These are phyloP conservation scores for Cryptosporidium viatorum DNA, from an alignment of 169 alveolate genomes.

Conservation along the genomic window DNA sequence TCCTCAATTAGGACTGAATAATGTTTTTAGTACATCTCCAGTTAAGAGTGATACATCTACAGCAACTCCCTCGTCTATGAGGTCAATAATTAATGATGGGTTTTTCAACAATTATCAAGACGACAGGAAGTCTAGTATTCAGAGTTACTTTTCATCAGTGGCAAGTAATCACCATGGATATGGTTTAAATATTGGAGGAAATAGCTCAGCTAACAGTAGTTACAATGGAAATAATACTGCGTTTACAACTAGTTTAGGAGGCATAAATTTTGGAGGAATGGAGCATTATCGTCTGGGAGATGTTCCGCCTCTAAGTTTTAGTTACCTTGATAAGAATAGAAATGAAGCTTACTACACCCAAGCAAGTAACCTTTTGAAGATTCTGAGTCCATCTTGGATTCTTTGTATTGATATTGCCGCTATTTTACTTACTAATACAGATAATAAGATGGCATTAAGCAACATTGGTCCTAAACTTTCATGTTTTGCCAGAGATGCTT, in stretches of 20 bases:
- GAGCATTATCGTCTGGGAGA: conserved; percentile 57
- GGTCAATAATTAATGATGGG: conserved; percentile 15
- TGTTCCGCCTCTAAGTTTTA: conserved; percentile 50
- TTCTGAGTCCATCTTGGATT: conserved; percentile 71
- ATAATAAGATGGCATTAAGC: conserved; percentile 72
- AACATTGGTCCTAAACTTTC: conserved; percentile 73
- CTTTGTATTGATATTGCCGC: conserved; percentile 71
- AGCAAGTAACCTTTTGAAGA: conserved; percentile 36
- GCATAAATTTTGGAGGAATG: not conserved
- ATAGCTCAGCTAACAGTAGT: not conserved
- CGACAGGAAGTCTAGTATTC: conserved; percentile 4
- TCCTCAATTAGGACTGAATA: conserved; percentile 1
- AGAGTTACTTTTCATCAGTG: conserved; percentile 16
- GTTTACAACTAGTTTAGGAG: not conserved
- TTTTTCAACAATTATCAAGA: conserved; percentile 8
- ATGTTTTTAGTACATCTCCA: conserved; percentile 53
- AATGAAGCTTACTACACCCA: conserved; percentile 40
- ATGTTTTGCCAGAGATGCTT: conserved; percentile 70
- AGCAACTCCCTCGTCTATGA: conserved; percentile 41
- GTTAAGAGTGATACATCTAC: conserved; percentile 66
- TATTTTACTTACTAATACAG: conserved; percentile 63
- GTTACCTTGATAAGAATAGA: conserved; percentile 32
- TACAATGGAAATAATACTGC: not conserved
- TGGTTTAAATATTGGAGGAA: not conserved
- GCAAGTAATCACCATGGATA: not conserved